Conservation (phyloP, 2,329 filamentous ascomycete species). For the Mycosphaerelloides madeirae region DNA sequence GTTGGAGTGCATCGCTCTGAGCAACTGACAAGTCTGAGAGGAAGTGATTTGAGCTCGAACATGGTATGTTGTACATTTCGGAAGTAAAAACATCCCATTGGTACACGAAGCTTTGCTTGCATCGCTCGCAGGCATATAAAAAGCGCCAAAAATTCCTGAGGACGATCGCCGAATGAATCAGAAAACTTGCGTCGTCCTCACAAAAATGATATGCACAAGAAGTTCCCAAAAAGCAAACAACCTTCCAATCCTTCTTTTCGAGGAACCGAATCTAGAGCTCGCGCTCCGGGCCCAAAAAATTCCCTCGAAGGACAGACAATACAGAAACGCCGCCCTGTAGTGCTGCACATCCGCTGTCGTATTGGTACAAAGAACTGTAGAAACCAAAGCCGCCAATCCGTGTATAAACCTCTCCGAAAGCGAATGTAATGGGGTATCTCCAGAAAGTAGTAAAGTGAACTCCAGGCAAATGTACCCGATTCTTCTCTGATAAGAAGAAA, state of each 20-base stretch:
- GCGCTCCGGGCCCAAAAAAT: too few species aligned
- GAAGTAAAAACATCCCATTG: background rate
- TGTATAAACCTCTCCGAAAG: conserved; percentile 1
- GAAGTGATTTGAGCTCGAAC: background rate
- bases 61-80: conserved; percentile 1
- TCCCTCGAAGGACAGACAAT: too few species aligned
- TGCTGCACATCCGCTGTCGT: conserved; percentile 1
- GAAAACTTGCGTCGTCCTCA: too few species aligned
- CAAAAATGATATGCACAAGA: too few species aligned
- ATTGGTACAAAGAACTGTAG: background rate
- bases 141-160: too few species aligned
- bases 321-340: too few species aligned
- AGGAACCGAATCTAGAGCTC: too few species aligned
- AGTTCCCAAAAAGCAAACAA: too few species aligned
- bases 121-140: too few species aligned
- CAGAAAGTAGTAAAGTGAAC: conserved; percentile 1
- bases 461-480: background rate
- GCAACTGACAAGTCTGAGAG: conserved; percentile 7
- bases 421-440: conserved; percentile 12
- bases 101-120: conserved; percentile 1
- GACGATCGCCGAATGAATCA: too few species aligned
- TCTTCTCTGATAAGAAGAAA: too few species aligned
- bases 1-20: conserved; percentile 77
- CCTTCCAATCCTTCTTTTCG: too few species aligned
- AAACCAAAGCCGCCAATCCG: conserved; percentile 2